Percentiles rank a stretch among this genome's conserved stretches.
Conservation (phyloP, 345 rosid genomes). For the Syzygium oleosum region DNA sequence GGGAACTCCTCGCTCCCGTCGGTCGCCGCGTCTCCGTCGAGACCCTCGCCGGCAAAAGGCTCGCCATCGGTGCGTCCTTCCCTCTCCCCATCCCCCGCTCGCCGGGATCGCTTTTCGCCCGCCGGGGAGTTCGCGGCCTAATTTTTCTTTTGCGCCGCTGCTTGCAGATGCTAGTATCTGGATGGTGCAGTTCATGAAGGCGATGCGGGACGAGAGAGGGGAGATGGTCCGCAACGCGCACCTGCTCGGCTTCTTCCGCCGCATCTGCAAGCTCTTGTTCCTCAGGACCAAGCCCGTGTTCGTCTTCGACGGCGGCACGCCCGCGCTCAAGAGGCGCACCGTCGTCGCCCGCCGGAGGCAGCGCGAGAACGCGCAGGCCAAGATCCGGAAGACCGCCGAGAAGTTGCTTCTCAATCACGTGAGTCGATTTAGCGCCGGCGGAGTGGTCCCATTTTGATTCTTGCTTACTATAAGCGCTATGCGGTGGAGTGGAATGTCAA, state of each 20-base stretch:
- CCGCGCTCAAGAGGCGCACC: slow-evolving; percentile 86
- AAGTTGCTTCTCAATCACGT: slow-evolving; percentile 84
- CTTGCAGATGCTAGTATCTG: slow-evolving; percentile 85
- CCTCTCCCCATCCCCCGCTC: slow-evolving; percentile 6
- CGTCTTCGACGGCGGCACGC: slow-evolving; percentile 91
- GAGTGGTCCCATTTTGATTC: not conserved
- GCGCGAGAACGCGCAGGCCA: slow-evolving; percentile 89
- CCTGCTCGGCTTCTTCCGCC: slow-evolving; percentile 79
- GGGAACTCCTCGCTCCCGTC: slow-evolving; percentile 86
- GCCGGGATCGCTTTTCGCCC: not conserved
- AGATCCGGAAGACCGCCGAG: slow-evolving; percentile 90
- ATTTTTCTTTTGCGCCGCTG: not conserved
- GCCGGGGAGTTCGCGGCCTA: not conserved
- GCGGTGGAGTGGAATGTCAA: not conserved
- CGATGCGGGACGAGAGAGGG: slow-evolving; percentile 93
- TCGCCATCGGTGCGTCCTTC: slow-evolving; percentile 55
- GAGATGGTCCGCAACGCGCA: slow-evolving; percentile 93
- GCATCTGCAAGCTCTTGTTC: slow-evolving; percentile 87
- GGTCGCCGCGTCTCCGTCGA: slow-evolving; percentile 97
- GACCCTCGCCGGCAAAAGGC: slow-evolving; percentile 76
- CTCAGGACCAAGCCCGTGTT: slow-evolving; percentile 81
- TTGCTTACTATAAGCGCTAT: not conserved
- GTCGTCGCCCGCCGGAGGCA: slow-evolving; percentile 87
- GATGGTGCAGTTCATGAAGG: slow-evolving; percentile 97
- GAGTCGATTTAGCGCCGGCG: not conserved